Conservation (phyloP, 148 eudicot genomes). For the Heliosperma pusillum region DNA sequence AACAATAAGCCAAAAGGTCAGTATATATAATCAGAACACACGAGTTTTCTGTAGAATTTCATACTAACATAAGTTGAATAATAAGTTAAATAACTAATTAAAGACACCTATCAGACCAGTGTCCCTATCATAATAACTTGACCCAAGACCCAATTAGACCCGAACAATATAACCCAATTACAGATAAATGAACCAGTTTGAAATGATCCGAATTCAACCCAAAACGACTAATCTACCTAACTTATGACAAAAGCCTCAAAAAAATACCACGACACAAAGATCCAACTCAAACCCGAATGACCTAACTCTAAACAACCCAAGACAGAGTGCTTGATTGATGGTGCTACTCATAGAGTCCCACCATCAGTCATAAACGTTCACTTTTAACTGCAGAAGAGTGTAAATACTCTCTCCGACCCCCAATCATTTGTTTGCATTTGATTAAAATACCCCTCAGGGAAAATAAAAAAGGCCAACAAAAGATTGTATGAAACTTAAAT, state of each 20-base stretch:
- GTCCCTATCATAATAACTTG: neutral
- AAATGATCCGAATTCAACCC: too few relatives aligned
- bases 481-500: too few relatives aligned
- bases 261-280: neutral
- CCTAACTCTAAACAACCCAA: neutral
- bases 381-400: too few relatives aligned
- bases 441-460: too few relatives aligned
- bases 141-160: neutral
- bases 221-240: neutral
- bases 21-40: neutral
- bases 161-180: neutral
- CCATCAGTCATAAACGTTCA: too few relatives aligned
- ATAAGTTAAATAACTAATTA: too few relatives aligned
- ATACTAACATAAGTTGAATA: too few relatives aligned
- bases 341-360: too few relatives aligned
- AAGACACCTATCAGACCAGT: neutral
- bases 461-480: too few relatives aligned
- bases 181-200: neutral
- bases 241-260: neutral
- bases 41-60: neutral
- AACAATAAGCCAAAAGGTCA: neutral
- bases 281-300: neutral
- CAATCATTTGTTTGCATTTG: too few relatives aligned
- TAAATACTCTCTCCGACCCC: too few relatives aligned
- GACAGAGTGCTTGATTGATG: neutral